Conservation (phyloP, 345 rosid species). For the Rhodomyrtus tomentosa region DNA sequence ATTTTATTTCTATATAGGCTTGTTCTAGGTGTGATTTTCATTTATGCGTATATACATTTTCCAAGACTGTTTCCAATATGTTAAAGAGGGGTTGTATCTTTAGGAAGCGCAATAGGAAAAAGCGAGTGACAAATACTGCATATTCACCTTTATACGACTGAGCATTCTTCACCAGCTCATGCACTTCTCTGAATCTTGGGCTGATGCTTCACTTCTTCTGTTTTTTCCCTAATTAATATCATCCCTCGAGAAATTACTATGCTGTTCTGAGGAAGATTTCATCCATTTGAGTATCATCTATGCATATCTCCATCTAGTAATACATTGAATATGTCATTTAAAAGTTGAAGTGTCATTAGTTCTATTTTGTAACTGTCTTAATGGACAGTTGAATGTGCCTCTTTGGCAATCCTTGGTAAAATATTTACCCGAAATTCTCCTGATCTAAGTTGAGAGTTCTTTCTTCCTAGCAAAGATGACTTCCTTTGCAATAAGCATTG, state of each 20-base stretch:
- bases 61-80: neutral
- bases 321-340: neutral
- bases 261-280: neutral
- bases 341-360: neutral
- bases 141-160: neutral
- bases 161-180: neutral
- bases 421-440: neutral
- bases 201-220: neutral
- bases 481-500: neutral
- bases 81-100: neutral
- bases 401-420: neutral
- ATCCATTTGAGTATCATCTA: neutral
- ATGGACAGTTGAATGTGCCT: neutral
- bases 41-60: neutral
- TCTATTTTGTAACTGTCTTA: neutral
- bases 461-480: neutral
- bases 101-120: neutral
- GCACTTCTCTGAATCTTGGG: neutral
- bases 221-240: neutral
- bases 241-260: neutral
- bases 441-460: neutral
- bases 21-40: neutral
- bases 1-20: no score
- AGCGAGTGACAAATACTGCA: neutral
- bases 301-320: neutral